These are phyloP conservation scores for Suhomyces faveliae DNA, from an alignment of 805 yeast species.

Conservation along the genomic window DNA sequence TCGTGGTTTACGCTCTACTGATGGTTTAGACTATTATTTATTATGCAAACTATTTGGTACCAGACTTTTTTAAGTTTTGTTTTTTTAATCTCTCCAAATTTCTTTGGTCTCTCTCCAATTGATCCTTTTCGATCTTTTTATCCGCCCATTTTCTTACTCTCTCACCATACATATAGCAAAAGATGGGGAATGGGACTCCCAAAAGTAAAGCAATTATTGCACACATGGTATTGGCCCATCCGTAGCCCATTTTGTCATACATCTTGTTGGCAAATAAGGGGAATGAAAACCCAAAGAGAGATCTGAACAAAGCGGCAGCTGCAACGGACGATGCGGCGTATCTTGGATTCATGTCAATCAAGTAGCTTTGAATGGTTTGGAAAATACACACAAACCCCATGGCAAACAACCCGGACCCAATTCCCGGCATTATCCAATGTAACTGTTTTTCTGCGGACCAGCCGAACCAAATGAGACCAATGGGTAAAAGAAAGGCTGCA, in stretches of 20 bases:
- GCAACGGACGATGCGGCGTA: constrained; percentile 70
- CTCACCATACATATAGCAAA: constrained; percentile 57
- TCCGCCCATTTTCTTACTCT: constrained; percentile 59
- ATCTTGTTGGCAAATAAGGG: constrained; percentile 63
- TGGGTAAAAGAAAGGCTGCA: constrained; percentile 52
- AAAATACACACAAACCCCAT: constrained; percentile 62
- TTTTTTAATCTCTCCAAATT: constrained; percentile 35
- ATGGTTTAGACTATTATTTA: neutral
- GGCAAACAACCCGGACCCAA: constrained; percentile 62
- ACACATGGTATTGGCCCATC: constrained; percentile 69
- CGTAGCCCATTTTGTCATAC: constrained; percentile 58
- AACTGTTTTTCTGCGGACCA: constrained; percentile 61
- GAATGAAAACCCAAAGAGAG: constrained; percentile 65
- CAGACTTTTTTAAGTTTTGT: constrained; percentile 12
- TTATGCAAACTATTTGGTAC: neutral
- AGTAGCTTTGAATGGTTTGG: constrained; percentile 63
- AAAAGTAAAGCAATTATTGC: constrained; percentile 55
- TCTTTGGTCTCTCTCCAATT: constrained; percentile 44
- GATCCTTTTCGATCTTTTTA: constrained; percentile 44
- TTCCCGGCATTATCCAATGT: constrained; percentile 61
- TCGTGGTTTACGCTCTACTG: no score
- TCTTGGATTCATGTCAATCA: constrained; percentile 68
- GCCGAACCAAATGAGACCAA: constrained; percentile 68
- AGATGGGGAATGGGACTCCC: constrained; percentile 68
- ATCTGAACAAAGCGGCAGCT: constrained; percentile 66